phyloP scores from a whole-genome alignment of 1,284 basidiomycete species.

The Puccinia novopanici region DNA sequence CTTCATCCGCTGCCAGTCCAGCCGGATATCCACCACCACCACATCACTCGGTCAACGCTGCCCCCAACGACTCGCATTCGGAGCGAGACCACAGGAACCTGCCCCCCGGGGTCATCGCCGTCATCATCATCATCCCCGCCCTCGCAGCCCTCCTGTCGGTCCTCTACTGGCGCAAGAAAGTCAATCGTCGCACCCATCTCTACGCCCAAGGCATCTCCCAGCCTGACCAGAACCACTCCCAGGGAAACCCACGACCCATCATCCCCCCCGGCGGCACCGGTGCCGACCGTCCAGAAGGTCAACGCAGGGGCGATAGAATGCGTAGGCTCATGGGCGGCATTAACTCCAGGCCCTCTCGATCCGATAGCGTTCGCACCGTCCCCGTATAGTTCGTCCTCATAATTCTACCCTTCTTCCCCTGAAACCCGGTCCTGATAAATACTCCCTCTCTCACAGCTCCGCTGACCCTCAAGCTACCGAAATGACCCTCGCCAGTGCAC shows the following conservation, averaged over 20 bases:
- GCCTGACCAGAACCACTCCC: not conserved
- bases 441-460: constrained; percentile 1
- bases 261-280: constrained; percentile 29
- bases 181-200: not conserved
- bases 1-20: not conserved
- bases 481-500: constrained; percentile 10
- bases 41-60: not conserved
- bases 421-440: not conserved
- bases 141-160: not conserved
- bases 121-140: constrained; percentile 22
- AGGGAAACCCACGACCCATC: not conserved
- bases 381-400: constrained; percentile 36
- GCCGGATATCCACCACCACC: not conserved
- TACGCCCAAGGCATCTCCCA: not conserved
- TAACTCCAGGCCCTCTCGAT: constrained; percentile 13
- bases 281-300: constrained; percentile 17
- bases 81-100: not conserved
- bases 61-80: not conserved
- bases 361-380: constrained; percentile 35
- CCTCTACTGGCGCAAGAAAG: constrained; percentile 3
- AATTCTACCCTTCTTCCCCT: not conserved
- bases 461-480: constrained; percentile 18
- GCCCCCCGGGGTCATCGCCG: not conserved
- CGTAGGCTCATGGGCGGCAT: constrained; percentile 23
- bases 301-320: constrained; percentile 22